Conservation (phyloP, 2,329 filamentous ascomycete genomes). For the Penicillium sp. region DNA sequence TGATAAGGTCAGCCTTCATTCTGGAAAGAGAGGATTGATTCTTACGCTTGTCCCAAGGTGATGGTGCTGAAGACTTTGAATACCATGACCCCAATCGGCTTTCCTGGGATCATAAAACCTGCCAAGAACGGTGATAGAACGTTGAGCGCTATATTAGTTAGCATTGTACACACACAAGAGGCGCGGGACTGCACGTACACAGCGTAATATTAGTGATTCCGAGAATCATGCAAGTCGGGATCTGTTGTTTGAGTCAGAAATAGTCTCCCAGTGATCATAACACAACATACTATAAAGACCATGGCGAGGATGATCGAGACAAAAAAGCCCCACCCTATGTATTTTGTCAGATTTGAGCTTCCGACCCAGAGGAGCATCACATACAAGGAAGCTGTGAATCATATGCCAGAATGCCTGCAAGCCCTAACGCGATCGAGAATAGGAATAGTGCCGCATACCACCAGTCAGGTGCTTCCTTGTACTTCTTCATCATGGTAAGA, state of each 20-base stretch:
- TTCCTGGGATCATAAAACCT: slow-evolving; percentile 28
- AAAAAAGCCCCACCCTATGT: slow-evolving; percentile 24
- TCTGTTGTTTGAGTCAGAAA: slow-evolving; percentile 9
- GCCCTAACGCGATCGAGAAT: slow-evolving; percentile 32
- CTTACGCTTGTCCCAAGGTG: slow-evolving; percentile 27
- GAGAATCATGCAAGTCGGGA: slow-evolving; percentile 27
- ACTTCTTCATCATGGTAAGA: slow-evolving; percentile 63
- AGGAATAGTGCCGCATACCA: slow-evolving; percentile 51
- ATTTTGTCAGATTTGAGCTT: slow-evolving; percentile 1
- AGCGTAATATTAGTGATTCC: slow-evolving; percentile 23
- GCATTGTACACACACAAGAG: neutral
- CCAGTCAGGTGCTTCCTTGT: slow-evolving; percentile 48
- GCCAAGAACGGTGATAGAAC: slow-evolving; percentile 25
- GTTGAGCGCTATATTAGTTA: slow-evolving; percentile 20
- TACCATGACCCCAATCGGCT: slow-evolving; percentile 27
- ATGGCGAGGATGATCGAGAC: slow-evolving; percentile 21
- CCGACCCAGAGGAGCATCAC: neutral
- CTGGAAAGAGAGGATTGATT: neutral
- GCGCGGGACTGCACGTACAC: slow-evolving; percentile 7
- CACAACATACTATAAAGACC: slow-evolving; percentile 20
- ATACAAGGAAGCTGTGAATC: slow-evolving; percentile 22
- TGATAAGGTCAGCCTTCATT: neutral
- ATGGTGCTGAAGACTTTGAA: slow-evolving; percentile 29
- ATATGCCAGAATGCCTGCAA: slow-evolving; percentile 25
- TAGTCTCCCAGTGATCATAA: neutral